A percentile compares a stretch with the other conserved stretches of the same genome.
phyloP scores from a whole-genome alignment of 2,329 filamentous ascomycete genomes.

The Chalaropsis thielavioides region DNA sequence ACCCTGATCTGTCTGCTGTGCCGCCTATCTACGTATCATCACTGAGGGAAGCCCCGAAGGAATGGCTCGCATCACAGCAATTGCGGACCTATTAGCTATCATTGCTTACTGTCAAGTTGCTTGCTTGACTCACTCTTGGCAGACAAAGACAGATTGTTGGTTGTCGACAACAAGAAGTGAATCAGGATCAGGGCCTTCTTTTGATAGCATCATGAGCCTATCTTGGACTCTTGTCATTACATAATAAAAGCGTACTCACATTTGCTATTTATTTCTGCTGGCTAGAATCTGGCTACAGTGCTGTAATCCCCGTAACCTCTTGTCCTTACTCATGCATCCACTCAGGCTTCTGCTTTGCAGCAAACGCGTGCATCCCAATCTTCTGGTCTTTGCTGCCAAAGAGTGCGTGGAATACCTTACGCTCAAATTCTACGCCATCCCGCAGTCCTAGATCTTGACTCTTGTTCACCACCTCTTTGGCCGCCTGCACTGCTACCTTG shows the following conservation, averaged over 20 bases:
- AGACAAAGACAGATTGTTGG: no score
- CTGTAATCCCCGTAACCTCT: background rate
- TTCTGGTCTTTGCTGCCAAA: conserved; percentile 97
- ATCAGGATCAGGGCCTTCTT: no score
- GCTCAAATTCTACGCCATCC: conserved; percentile 90
- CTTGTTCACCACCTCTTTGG: conserved; percentile 98
- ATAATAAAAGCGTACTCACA: background rate
- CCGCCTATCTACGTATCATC: background rate
- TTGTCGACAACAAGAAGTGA: no score
- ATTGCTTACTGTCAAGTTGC: no score
- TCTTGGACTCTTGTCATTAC: no score
- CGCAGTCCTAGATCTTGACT: conserved; percentile 78
- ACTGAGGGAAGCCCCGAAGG: background rate
- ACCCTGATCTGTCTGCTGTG: background rate
- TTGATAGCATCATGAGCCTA: no score
- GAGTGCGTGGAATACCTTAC: conserved; percentile 78
- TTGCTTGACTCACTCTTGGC: no score
- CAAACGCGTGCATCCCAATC: conserved; percentile 91
- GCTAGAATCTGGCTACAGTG: background rate
- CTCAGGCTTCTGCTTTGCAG: conserved; percentile 82
- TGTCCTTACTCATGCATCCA: conserved; percentile 48
- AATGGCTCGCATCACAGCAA: background rate
- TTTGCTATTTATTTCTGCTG: background rate
- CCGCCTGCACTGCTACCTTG: conserved; percentile 71
- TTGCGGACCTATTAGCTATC: background rate